Evolutionary conservation across 1,284 basidiomycete genomes (phyloP), one percentile per base, ranked within the genome.

Genomic region (Cryptococcus depauperatus): DNA sequence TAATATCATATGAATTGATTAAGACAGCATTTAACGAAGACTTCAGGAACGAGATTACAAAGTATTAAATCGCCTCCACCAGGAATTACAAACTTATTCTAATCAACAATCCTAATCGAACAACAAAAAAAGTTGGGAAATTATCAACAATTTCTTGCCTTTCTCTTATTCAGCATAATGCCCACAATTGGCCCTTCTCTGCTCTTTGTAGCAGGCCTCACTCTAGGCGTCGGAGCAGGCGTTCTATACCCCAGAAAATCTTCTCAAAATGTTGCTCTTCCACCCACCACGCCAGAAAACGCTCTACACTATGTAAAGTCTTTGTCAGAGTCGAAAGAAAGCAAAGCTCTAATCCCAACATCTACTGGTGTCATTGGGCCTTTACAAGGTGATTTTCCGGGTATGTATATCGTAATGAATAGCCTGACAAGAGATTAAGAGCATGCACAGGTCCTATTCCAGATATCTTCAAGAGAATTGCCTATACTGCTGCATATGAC

Each of bases 401-500:
- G 64, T 52, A 54, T 59, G 54, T 56, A 80, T 13, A 5, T 16
- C 16, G 13, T 27, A n/a, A 37, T 39, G 34, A 23, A 34, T 27
- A 22, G 11, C 38, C 13, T 13, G 18, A n/a, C 9, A 7, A 29
- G 41, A 23, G n/a, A 47, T 55, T 48, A 50, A 30, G 19, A 43
- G 35, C 25, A 19, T n/a, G 27, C 43, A 23, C 50, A 88, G 91
- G 91, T 14, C 91, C 90, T 11, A 76, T 89, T 23, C 77, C 83
- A 4, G 90, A 96, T 69, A 70, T 83, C 10, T 75, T 95, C 34
- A 76, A 82, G 27, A 78, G 87, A 33, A 79, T 80, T 61, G 89
- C 85, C 7, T 95, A 93, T 64, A 81, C 86, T 21, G 82, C 87
- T 4, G 86, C 80, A 3, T 98, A 98, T 68, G 93, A 99, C 67